A percentile compares a stretch with the other conserved stretches of the same genome.
phyloP scores from a whole-genome alignment of 2,329 filamentous ascomycete species.

The Trichophyton schoenleinii region DNA sequence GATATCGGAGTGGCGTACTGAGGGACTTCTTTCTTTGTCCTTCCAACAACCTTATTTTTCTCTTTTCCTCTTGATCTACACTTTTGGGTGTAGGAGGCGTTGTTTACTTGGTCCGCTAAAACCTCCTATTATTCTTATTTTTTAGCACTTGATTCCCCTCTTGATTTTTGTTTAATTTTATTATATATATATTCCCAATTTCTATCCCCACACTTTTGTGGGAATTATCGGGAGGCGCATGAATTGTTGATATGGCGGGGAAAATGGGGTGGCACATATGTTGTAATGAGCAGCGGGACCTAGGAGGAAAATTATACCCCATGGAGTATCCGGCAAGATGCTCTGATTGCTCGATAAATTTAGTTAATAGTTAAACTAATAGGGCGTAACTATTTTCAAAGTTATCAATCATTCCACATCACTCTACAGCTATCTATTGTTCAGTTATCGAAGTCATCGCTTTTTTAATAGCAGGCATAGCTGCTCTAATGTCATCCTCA shows the following conservation, averaged over 20 bases:
- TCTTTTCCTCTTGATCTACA: neutral
- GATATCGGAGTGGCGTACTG: constrained; percentile 24
- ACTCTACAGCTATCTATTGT: neutral
- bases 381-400: neutral
- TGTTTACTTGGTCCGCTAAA: neutral
- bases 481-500: neutral
- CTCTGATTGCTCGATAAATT: neutral
- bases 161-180: neutral
- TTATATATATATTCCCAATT: neutral
- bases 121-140: neutral
- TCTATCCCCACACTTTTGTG: neutral
- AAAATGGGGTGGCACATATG: neutral
- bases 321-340: neutral
- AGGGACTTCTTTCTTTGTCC: neutral
- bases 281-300: neutral
- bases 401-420: neutral
- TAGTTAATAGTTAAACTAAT: neutral
- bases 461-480: neutral
- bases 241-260: neutral
- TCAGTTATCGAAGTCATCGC: neutral
- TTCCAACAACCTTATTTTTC: neutral
- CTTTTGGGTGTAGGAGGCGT: neutral
- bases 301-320: constrained; percentile 1
- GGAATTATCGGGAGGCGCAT: neutral
- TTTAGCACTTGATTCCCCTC: neutral